Evolutionary conservation across 2,329 filamentous ascomycete species (phyloP), one percentile per base, ranked within the genome.

Genomic region (Colletotrichum nymphaeae): DNA sequence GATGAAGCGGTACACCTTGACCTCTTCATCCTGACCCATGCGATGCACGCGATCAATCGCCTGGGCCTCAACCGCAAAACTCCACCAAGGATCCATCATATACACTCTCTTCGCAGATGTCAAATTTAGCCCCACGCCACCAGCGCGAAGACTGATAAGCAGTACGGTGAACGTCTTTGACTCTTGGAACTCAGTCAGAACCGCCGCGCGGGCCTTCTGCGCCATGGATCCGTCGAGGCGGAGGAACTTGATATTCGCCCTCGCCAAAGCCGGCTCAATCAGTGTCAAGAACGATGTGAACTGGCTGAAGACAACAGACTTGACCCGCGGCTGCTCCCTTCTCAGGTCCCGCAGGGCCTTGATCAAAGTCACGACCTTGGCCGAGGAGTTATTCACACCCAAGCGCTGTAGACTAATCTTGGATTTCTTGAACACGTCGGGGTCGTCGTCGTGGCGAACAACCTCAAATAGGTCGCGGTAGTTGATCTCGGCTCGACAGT

Each of bases 11-110:
- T 93, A 93, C 0, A 99, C 95, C 69, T 91, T 90, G 2, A 99
- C 97, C 78, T 96, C 94, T 19, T 91, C 89, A 63, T 93, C 92
- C 82, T 99, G 97, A 0, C 97, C 97, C 94, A 99, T 98, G 9
- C 97, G 91, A 85, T 99, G 97, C 42, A 99, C 95, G 1, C 97
- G 94, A 84, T 99, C 97, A 79, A 99, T 98, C 9, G 97, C 97
- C 83, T 99, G 97, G 5, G 95, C 95, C 83, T 99, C 97, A 14
- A 98, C 93, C 0, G 97, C 95, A 83, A 96, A 99, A 80, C 94
- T 97, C 97, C 97, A 99, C 97, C 97, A 99, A 0, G 97, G 97
- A 82, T 99, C 97, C 97, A 99, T 98, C 94, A 99, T 97, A 85
- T 93, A 99, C 5, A 99, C 97, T 67, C 94, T 88, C 75, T 93